phyloP scores from a whole-genome alignment of 805 yeast genomes.

The Nakazawaea sp. region DNA sequence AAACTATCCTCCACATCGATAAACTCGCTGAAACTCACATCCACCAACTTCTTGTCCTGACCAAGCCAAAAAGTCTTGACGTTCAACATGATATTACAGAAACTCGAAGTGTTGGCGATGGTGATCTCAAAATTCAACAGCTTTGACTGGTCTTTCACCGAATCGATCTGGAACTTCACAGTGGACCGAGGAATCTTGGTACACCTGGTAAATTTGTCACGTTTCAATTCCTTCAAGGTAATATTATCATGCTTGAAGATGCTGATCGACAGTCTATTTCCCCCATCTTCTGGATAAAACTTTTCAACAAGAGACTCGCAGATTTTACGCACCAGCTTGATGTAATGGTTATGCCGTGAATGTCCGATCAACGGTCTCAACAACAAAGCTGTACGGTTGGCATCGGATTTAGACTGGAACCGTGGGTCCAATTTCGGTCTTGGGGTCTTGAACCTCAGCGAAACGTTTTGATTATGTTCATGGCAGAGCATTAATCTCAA shows the following conservation, averaged over 20 bases:
- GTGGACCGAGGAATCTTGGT: conserved; percentile 30
- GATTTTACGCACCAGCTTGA: conserved; percentile 26
- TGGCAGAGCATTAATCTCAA: conserved; percentile 58
- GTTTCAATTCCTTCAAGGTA: conserved; percentile 12
- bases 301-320: conserved; percentile 13
- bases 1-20: conserved; percentile 49
- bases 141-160: conserved; percentile 13
- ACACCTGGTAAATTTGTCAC: conserved; percentile 32
- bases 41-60: conserved; percentile 32
- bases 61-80: conserved; percentile 19
- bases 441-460: conserved; percentile 37
- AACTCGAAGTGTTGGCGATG: conserved; percentile 32
- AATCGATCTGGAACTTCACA: conserved; percentile 9
- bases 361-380: conserved; percentile 54
- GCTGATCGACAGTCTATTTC: neutral
- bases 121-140: conserved; percentile 18
- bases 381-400: conserved; percentile 37
- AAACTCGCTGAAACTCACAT: conserved; percentile 41
- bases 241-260: conserved; percentile 13
- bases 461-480: conserved; percentile 41
- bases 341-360: conserved; percentile 43
- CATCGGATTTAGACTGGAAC: conserved; percentile 9
- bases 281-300: neutral
- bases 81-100: conserved; percentile 30
- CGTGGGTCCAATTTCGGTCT: conserved; percentile 26